Conservation (phyloP, 1,284 basidiomycete species). For the Microbotryomycetes sp. region DNA sequence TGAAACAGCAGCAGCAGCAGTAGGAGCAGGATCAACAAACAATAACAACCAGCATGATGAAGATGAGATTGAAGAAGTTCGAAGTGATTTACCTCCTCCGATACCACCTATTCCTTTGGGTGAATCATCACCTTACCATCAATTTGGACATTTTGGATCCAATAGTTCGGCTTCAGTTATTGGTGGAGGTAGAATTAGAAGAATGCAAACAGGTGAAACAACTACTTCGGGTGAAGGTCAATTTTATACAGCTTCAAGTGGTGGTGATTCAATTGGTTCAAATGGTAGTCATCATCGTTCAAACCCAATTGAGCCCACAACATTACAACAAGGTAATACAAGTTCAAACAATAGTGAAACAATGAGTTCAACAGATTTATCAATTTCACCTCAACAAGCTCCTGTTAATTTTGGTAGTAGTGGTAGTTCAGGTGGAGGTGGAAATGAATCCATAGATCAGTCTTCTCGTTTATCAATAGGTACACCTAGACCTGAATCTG, state of each 20-base stretch:
- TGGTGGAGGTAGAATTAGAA: neutral
- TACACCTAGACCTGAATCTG: slow-evolving; percentile 1
- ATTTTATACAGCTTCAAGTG: neutral
- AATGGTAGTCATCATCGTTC: neutral
- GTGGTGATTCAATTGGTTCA: neutral
- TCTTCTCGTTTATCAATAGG: neutral
- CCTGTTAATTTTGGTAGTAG: slow-evolving; percentile 27
- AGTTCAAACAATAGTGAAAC: neutral
- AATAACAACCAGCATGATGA: neutral
- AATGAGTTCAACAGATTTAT: neutral
- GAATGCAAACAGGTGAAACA: neutral
- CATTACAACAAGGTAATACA: neutral
- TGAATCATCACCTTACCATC: neutral
- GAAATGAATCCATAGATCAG: neutral
- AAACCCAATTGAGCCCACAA: neutral
- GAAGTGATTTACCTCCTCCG: neutral
- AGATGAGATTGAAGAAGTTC: neutral
- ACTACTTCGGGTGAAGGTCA: neutral
- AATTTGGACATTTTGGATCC: neutral
- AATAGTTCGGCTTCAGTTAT: neutral
- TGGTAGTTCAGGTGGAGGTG: slow-evolving; percentile 6
- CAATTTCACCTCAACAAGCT: neutral
- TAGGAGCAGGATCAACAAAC: neutral
- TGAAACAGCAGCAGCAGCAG: neutral
- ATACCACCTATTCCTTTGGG: neutral